phyloP scores from a whole-genome alignment of 345 rosid species.

The Heritiera fomes region DNA sequence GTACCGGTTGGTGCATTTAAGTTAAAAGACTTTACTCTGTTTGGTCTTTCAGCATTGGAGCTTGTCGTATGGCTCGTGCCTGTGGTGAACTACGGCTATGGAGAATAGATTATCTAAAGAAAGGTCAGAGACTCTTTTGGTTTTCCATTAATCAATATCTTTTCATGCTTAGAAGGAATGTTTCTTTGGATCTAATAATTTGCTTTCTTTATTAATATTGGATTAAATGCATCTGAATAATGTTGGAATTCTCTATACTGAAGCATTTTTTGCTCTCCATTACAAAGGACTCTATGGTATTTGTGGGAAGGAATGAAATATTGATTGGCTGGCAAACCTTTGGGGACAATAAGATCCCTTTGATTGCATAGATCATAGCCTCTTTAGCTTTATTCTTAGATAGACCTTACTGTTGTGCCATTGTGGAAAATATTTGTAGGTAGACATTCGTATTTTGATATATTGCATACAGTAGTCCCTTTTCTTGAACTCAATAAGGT shows the following conservation, averaged over 20 bases:
- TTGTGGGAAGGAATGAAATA: neutral
- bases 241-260: neutral
- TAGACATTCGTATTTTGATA: neutral
- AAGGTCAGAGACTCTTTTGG: no score
- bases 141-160: neutral
- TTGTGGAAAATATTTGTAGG: neutral
- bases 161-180: neutral
- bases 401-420: neutral
- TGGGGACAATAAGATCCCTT: neutral
- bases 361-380: neutral
- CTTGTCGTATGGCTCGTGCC: neutral
- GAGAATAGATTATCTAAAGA: no score
- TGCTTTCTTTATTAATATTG: neutral
- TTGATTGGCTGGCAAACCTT: neutral
- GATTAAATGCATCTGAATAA: neutral
- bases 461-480: neutral
- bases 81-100: neutral
- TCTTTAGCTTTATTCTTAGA: neutral
- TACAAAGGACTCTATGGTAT: no score
- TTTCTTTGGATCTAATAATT: neutral
- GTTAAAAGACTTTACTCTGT: neutral
- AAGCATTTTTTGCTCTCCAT: neutral
- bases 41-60: conserved; percentile 16
- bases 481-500: neutral
- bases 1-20: conserved; percentile 1